Evolutionary conservation across 2,329 filamentous ascomycete genomes (phyloP), one percentile per base, ranked within the genome.

Genomic region (Aspergillus nomiae): DNA sequence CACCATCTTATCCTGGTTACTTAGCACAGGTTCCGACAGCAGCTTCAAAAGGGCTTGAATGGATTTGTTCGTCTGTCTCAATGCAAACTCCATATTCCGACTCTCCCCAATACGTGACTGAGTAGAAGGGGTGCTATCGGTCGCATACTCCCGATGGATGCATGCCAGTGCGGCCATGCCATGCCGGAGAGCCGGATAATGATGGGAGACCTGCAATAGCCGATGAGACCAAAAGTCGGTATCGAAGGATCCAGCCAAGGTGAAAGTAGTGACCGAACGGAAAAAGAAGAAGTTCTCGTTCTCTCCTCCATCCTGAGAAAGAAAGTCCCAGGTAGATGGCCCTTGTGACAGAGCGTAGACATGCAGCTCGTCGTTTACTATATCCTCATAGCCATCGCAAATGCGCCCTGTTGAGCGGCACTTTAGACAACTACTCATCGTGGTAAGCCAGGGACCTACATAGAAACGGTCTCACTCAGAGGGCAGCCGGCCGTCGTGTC

Each of bases 161-260:
- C 60, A 48, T n/a, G 56, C 60, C 21, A 62, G 38, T 4, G 60
- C 60, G 1, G n/a, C 55, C 56, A 59, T 62, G 11, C 41, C 56
- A 32, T 62, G 60, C 60, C 60, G 55, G 7, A 62, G 38, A 1
- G 41, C 50, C 5, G 60, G 60, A 26, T 59, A 62, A 1, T 30
- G 50, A 28, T 62, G 60, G 6, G 60, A 41, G 4, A 59, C 34
- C 34, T 36, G 38, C 7, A 41, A 8, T 19, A 41, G 19, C 19
- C 38, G 38, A 19, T 16, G 38, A 19, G 38, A 41, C 38, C 30
- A 32, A 32, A 32, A 32, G 30, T 9, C 30, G 30, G 9, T 32
- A 9, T 32, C 30, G 30, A 32, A 32, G 30, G 10, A 32, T 32
- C 30, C 30, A 32, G 30, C 30, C 30, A 32, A 32, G 10, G 30